These are phyloP conservation scores for Epichloe baconii DNA, from an alignment of 2,329 filamentous ascomycete genomes.

Conservation along the genomic window DNA sequence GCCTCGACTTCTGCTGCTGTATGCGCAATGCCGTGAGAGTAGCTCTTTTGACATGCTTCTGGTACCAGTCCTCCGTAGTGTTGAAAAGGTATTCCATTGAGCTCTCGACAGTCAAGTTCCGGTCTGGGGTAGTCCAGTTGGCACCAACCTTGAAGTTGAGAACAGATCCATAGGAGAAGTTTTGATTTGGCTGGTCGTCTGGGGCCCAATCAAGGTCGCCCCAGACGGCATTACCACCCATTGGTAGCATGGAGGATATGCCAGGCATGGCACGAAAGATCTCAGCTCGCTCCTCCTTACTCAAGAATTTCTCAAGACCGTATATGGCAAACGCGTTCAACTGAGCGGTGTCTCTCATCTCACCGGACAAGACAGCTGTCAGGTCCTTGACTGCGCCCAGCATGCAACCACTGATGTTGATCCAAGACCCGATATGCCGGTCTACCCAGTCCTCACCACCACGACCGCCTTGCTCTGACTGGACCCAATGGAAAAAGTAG, in stretches of 20 bases:
- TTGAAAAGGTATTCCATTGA: conserved; percentile 67
- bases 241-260: conserved; percentile 89
- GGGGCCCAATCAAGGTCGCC: conserved; percentile 78
- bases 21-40: conserved; percentile 80
- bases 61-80: conserved; percentile 77
- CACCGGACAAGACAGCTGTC: conserved; percentile 80
- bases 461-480: conserved; percentile 61
- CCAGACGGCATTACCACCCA: conserved; percentile 92
- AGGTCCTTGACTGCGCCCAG: conserved; percentile 85
- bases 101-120: conserved; percentile 71
- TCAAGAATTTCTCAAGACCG: conserved; percentile 89
- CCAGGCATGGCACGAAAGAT: conserved; percentile 96
- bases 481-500: conserved; percentile 71
- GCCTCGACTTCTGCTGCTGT: conserved; percentile 67
- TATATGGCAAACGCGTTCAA: conserved; percentile 95
- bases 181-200: conserved; percentile 66
- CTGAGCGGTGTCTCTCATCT: conserved; percentile 97
- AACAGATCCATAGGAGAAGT: conserved; percentile 63
- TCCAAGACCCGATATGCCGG: conserved; percentile 80
- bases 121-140: conserved; percentile 49
- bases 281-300: conserved; percentile 78
- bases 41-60: conserved; percentile 58
- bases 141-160: conserved; percentile 64
- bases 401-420: conserved; percentile 98
- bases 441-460: conserved; percentile 88